Percentiles rank a stretch among this genome's conserved stretches.
Conservation (phyloP, 1,284 basidiomycete species). For the Ganoderma lucidum region DNA sequence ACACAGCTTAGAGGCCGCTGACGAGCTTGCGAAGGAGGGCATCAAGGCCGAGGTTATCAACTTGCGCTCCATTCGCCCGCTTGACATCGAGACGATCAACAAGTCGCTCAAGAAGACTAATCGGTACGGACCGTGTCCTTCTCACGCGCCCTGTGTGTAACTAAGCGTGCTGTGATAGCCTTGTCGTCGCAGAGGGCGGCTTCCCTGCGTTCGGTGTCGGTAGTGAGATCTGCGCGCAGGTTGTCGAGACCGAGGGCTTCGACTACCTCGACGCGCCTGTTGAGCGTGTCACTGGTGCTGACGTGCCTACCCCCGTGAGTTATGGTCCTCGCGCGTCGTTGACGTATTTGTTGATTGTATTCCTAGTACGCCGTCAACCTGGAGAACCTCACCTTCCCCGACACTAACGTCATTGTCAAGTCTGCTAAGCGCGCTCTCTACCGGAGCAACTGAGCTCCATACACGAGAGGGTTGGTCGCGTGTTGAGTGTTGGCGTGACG, state of each 20-base stretch:
- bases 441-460: slow-evolving; percentile 70
- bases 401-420: slow-evolving; percentile 87
- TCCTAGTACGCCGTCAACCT: slow-evolving; percentile 87
- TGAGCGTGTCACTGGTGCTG: slow-evolving; percentile 97
- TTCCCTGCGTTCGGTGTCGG: slow-evolving; percentile 99
- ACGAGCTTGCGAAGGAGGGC: slow-evolving; percentile 92
- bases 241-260: slow-evolving; percentile 95
- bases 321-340: not conserved
- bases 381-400: slow-evolving; percentile 92
- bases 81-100: slow-evolving; percentile 97
- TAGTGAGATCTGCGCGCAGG: slow-evolving; percentile 97
- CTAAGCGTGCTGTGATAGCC: slow-evolving; percentile 48
- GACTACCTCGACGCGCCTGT: slow-evolving; percentile 98
- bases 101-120: slow-evolving; percentile 99
- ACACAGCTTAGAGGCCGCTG: slow-evolving; percentile 92
- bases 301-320: slow-evolving; percentile 94
- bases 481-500: slow-evolving; percentile 21
- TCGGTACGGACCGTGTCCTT: slow-evolving; percentile 59
- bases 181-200: slow-evolving; percentile 96
- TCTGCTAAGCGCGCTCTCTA: slow-evolving; percentile 93
- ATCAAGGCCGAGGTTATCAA: slow-evolving; percentile 99
- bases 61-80: slow-evolving; percentile 92
- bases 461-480: slow-evolving; percentile 23
- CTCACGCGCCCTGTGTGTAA: not conserved
- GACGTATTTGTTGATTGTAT: not conserved